phyloP scores from a whole-genome alignment of 2,329 filamentous ascomycete species.

The Colletotrichum costaricense region DNA sequence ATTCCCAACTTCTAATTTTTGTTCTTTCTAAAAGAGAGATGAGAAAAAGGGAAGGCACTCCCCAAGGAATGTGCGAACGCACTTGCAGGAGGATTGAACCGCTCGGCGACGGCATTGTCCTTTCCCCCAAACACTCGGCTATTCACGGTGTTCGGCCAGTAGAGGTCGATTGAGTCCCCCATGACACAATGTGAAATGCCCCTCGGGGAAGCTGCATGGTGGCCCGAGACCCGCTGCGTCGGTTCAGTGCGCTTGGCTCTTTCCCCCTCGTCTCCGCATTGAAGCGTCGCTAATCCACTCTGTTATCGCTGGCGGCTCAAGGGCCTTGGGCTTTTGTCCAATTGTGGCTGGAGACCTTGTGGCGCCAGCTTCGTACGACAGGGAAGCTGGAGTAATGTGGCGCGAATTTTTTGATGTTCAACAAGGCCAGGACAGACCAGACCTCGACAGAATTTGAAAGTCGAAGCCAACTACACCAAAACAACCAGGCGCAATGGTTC shows the following conservation, averaged over 20 bases:
- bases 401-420: conserved; percentile 15
- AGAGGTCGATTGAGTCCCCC: conserved; percentile 20
- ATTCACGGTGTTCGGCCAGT: conserved; percentile 37
- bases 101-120: conserved; percentile 22
- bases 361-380: conserved; percentile 17
- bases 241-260: neutral
- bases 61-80: conserved; percentile 32
- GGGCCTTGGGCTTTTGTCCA: neutral
- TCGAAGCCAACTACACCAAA: neutral
- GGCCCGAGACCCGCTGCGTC: conserved; percentile 27
- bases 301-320: neutral
- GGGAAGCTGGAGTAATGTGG: conserved; percentile 12
- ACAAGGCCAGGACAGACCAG: neutral
- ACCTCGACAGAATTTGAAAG: neutral
- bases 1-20: neutral
- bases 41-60: neutral
- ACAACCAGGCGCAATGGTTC: conserved; percentile 11
- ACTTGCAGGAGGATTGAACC: conserved; percentile 2
- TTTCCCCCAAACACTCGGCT: conserved; percentile 33
- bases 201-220: conserved; percentile 19
- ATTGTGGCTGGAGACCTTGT: conserved; percentile 20
- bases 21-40: neutral
- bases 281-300: conserved; percentile 4
- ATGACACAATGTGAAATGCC: conserved; percentile 31
- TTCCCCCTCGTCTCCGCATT: conserved; percentile 19